Conservation (phyloP, 441 rosid genomes). For the Macaranga tanarius region DNA sequence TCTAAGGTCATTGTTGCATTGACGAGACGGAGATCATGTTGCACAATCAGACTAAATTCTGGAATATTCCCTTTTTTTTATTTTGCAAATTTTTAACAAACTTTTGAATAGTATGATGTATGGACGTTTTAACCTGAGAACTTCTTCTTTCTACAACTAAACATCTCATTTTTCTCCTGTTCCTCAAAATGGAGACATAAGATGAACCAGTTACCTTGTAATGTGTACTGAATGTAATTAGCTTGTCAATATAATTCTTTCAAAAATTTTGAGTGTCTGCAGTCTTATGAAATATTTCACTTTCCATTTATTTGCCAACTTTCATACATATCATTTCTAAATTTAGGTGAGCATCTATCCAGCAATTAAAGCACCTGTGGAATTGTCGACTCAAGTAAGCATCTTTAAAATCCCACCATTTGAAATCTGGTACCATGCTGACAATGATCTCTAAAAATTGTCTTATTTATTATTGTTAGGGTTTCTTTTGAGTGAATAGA, state of each 20-base stretch:
- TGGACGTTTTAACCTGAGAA: background rate
- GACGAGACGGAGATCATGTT: too few relatives aligned
- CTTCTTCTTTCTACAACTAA: too few relatives aligned
- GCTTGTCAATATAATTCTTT: background rate
- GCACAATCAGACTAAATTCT: background rate
- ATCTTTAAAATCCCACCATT: too few relatives aligned
- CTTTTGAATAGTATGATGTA: background rate
- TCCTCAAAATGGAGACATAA: background rate
- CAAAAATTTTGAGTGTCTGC: background rate
- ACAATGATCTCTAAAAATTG: too few relatives aligned
- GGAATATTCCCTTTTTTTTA: background rate
- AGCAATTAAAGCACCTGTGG: too few relatives aligned
- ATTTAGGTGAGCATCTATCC: too few relatives aligned
- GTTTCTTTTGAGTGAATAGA: too few relatives aligned
- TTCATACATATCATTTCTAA: slow-evolving; percentile 20
- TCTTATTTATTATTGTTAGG: too few relatives aligned
- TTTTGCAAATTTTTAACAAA: background rate
- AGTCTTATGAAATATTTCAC: background rate
- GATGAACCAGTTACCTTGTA: background rate
- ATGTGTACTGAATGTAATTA: background rate
- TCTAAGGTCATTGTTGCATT: background rate
- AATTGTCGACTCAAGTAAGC: too few relatives aligned
- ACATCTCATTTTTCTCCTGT: background rate
- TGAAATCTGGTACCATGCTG: too few relatives aligned
- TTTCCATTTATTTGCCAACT: background rate